Base-by-base conservation (phyloP, 176 grass and related monocot species). In the Puya raimondii region DNA sequence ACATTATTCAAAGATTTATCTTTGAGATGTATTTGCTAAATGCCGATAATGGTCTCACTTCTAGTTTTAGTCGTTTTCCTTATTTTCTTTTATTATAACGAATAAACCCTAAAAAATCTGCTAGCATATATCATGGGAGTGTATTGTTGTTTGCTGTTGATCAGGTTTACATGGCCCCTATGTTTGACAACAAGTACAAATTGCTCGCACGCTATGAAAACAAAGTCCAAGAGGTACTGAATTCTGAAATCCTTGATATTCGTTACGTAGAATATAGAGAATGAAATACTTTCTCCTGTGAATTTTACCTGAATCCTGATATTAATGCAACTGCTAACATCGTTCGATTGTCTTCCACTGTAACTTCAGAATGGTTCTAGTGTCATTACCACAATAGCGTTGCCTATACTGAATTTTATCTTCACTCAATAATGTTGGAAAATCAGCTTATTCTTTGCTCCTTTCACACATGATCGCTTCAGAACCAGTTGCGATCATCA, bases 91-190 rank as follows among this genome's bases (percentile, higher is more conserved):
- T 7, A 42, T 42, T 42, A 7, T 42, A 42, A 42, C 4, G 6
- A 42, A 42, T 42, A 7, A 42, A 42, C 33, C 4, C 33, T 42
- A 42, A 42, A 42, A 42, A 7, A 42, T 42, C 56, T 22, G 17
- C 21, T 61, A 22, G 56, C 3, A n/a, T 18, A 18, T 61, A 61
- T 18, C 21, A 61, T 61, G 21, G 17, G 54, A 21, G 54, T 61
- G 56, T 61, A 18, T 61, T 61, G 2, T 61, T 57, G 15, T 57
- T 61, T 61, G 14, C 56, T 61, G 17, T 42, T 42, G 33, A 42
- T 18, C 64, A 99, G 94, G 94, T 99, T 13, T 99, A 99, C 70
- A 91, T 93, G 94, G 80, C 94, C 51, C 83, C 89, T 76, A 70
- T 91, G 51, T 74, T 91, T 26, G 90, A 84, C 48, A 81, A 53